Conservation (phyloP, 345 rosid genomes). For the Garcia nutans region DNA sequence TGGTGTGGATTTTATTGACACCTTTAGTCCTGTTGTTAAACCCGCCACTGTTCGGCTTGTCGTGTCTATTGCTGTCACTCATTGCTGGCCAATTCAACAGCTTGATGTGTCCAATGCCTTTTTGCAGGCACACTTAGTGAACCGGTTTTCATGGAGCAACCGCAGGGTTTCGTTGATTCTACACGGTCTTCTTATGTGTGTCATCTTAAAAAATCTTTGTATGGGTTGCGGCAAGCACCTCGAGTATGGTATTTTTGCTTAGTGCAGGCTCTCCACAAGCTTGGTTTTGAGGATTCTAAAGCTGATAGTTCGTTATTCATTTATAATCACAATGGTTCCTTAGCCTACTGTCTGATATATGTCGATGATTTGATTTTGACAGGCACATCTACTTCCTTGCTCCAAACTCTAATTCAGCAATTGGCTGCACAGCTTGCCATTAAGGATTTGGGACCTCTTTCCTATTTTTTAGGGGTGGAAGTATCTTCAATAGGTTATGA, state of each 20-base stretch:
- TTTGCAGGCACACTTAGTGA: neutral
- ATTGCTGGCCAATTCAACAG: neutral
- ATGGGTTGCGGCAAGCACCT: neutral
- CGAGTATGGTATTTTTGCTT: neutral
- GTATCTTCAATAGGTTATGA: neutral
- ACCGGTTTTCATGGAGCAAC: neutral
- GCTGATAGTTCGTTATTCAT: neutral
- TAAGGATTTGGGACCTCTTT: neutral
- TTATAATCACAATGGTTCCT: neutral
- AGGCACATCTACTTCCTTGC: neutral
- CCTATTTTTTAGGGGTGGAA: neutral
- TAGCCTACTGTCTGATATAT: neutral
- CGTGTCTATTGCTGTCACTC: neutral
- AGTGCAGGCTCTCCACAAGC: too few species aligned
- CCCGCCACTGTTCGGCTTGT: neutral
- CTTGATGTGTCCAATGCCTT: neutral
- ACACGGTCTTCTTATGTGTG: neutral
- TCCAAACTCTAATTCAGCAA: neutral
- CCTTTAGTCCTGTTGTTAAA: neutral
- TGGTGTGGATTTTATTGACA: neutral
- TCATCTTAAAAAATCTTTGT: neutral
- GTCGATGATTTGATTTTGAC: neutral
- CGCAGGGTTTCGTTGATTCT: neutral
- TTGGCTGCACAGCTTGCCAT: neutral
- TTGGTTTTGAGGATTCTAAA: neutral